These are phyloP conservation scores for Lipomyces yamanashiensis DNA, from an alignment of 805 yeast species.

Conservation along the genomic window DNA sequence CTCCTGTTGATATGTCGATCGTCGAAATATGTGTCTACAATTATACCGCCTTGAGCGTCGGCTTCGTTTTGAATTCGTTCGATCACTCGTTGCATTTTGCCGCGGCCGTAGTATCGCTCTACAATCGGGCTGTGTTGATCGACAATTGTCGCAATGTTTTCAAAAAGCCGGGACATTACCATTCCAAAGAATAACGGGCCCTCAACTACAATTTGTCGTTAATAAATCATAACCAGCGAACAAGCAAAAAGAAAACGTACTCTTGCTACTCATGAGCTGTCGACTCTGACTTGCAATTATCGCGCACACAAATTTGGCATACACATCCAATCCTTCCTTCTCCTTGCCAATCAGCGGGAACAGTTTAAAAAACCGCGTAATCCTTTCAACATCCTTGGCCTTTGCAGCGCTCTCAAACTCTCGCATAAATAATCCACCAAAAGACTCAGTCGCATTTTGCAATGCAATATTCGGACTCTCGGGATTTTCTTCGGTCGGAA, in stretches of 20 bases:
- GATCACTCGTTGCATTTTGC: constrained; percentile 64
- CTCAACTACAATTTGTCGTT: constrained; percentile 41
- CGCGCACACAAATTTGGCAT: constrained; percentile 83
- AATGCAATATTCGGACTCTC: constrained; percentile 70
- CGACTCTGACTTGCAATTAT: constrained; percentile 82
- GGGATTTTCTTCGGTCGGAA: constrained; percentile 86
- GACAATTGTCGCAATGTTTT: constrained; percentile 80
- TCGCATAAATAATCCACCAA: constrained; percentile 60
- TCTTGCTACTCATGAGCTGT: constrained; percentile 40
- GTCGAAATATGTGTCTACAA: constrained; percentile 85
- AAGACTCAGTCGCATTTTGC: constrained; percentile 59
- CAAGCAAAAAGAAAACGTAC: constrained; percentile 7
- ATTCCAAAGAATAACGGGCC: constrained; percentile 46
- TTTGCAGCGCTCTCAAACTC: constrained; percentile 76
- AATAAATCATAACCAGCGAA: constrained; percentile 47
- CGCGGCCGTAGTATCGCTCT: constrained; percentile 68
- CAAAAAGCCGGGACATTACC: constrained; percentile 60
- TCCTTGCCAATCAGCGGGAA: constrained; percentile 84
- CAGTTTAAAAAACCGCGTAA: constrained; percentile 80
- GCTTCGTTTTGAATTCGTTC: constrained; percentile 81
- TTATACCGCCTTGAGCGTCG: constrained; percentile 89
- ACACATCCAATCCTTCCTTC: constrained; percentile 72
- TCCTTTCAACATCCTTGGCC: constrained; percentile 63
- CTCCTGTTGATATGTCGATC: constrained; percentile 61
- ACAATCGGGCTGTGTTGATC: constrained; percentile 86